Conservation (phyloP, 2,329 filamentous ascomycete species). For the Chalaropsis thielavioides region DNA sequence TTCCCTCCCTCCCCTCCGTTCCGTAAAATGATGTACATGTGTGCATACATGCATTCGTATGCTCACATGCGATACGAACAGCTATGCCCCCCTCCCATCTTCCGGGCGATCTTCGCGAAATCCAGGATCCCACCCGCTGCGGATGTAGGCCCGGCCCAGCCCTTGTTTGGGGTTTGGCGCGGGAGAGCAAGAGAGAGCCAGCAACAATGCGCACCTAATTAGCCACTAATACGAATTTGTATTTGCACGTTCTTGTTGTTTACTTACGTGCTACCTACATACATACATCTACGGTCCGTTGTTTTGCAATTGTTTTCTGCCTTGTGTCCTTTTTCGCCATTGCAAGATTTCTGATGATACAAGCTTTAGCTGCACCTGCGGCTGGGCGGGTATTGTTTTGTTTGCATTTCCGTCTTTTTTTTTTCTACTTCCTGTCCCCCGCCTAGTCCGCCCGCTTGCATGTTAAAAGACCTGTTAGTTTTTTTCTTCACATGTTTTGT, state of each 20-base stretch:
- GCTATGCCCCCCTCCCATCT: background rate
- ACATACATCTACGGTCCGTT: no score
- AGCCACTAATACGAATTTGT: background rate
- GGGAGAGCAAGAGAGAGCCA: background rate
- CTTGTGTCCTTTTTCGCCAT: background rate
- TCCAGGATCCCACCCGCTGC: background rate
- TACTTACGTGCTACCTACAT: no score
- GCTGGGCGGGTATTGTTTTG: no score
- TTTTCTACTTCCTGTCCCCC: background rate
- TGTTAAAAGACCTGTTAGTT: background rate
- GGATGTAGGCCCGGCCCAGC: background rate
- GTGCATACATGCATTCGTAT: background rate
- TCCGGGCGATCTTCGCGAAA: background rate
- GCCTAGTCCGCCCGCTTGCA: background rate
- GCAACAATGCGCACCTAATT: background rate
- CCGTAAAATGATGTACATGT: background rate
- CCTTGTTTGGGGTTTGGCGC: background rate
- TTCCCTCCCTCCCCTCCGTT: no score
- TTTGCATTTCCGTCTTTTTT: no score
- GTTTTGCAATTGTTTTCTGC: background rate
- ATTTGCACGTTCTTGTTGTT: background rate
- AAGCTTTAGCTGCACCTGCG: background rate
- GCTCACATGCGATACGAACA: background rate
- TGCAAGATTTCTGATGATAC: background rate
- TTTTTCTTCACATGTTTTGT: background rate